These are phyloP conservation scores for Trichosporon sp. DNA, from an alignment of 1,284 basidiomycete species.

Conservation along the genomic window DNA sequence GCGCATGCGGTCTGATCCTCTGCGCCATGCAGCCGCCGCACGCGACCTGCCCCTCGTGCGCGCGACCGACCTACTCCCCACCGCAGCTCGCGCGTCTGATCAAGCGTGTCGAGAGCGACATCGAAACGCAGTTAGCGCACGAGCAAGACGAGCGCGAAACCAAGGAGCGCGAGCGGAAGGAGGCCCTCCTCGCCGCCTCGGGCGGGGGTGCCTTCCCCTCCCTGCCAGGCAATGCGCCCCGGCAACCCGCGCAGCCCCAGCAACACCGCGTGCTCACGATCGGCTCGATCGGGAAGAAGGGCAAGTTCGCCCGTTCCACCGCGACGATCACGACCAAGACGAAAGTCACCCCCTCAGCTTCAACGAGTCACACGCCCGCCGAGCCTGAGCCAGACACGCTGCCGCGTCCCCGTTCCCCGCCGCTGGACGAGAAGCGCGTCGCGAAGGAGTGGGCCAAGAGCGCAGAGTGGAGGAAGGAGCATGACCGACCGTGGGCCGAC, in stretches of 20 bases:
- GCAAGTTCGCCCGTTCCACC: slow-evolving; percentile 41
- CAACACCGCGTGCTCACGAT: slow-evolving; percentile 35
- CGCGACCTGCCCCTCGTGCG: slow-evolving; percentile 57
- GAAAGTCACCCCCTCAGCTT: slow-evolving; percentile 31
- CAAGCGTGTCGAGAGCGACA: slow-evolving; percentile 44
- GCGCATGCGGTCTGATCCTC: slow-evolving; percentile 53
- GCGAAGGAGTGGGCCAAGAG: slow-evolving; percentile 45
- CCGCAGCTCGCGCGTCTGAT: slow-evolving; percentile 50
- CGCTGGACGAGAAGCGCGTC: slow-evolving; percentile 36
- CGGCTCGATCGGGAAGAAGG: slow-evolving; percentile 10
- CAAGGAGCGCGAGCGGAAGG: slow-evolving; percentile 39
- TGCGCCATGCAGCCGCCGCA: slow-evolving; percentile 53
- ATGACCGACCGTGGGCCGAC: slow-evolving; percentile 52
- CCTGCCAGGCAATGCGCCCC: slow-evolving; percentile 30
- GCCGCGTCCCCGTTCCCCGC: slow-evolving; percentile 40
- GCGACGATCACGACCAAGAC: slow-evolving; percentile 38
- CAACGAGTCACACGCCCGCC: slow-evolving; percentile 18
- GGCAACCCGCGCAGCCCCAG: slow-evolving; percentile 17
- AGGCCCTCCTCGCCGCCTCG: slow-evolving; percentile 41
- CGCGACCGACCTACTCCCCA: slow-evolving; percentile 35
- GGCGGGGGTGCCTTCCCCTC: slow-evolving; percentile 55
- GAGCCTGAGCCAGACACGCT: slow-evolving; percentile 32
- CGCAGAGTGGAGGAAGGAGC: slow-evolving; percentile 38
- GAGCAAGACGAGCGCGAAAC: slow-evolving; percentile 46
- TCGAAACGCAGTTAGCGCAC: slow-evolving; percentile 42